Base-by-base conservation (phyloP, 2,329 filamentous ascomycete species). In the Ophiostoma piceae region DNA sequence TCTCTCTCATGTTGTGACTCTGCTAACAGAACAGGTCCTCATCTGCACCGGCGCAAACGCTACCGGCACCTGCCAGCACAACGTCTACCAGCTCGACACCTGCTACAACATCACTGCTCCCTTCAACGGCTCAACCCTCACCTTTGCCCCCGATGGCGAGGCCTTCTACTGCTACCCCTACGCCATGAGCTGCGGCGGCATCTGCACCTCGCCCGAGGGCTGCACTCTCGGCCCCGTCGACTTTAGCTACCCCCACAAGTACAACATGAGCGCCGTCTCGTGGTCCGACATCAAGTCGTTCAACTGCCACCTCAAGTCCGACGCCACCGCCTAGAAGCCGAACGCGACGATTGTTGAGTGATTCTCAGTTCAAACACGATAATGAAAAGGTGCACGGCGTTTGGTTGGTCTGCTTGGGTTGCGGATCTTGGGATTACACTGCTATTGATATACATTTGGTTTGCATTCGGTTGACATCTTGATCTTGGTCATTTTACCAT, bases 81-180 rank as follows among this genome's bases (percentile, higher is more conserved):
- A 77, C 29, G 79, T 81, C 64, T 84, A 83, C 75, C 67, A 79
- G 14, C 74, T 85, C 65, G 68, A 79, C 4, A 77, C 77, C 64
- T 86, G 84, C 77, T 77, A 83, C 75, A 77, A 85, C 76, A 77
- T 86, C 68, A 75, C 78, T 1, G 71, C 74, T 9, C 78, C 78
- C n/a, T 82, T 80, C 71, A 29, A n/a, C 62, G 62, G 43, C 68
- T 75, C 75, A 72, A 72, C 76, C 57, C 83, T 84, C 75, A 86
- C 84, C 0, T 86, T 86, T 74, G 82, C 82, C 1, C 82, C 82
- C 8, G 83, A 85, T 71, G 82, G 79, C 51, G 83, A 83, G 65
- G 73, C 73, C 54, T 85, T 85, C 72, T 77, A 75, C 72, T 86
- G 84, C 77, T 83, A 77, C 75, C 84, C 83, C 2, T 80, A 79